A percentile compares a stretch with the other conserved stretches of the same genome.
Evolutionary conservation across 2,329 filamentous ascomycete species (phyloP).

Genomic region (Penicillium sp.): DNA sequence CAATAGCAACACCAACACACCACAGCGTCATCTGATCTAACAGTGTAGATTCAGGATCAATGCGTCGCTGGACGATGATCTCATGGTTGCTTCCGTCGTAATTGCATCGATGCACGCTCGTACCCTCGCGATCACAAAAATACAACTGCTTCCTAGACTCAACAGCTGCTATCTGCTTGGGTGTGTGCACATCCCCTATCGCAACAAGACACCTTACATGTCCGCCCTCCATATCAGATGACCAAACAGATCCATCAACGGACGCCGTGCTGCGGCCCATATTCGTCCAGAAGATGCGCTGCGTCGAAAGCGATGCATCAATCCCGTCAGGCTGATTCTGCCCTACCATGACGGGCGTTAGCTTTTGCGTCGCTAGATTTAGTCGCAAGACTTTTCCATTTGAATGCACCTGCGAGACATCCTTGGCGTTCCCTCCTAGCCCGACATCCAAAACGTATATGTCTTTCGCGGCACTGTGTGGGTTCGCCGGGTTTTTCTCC

Average conservation of each 20-base stretch:
- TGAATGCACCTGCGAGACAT: constrained; percentile 15
- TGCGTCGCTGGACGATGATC: constrained; percentile 40
- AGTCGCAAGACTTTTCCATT: constrained; percentile 20
- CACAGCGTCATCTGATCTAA: constrained; percentile 43
- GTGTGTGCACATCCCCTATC: constrained; percentile 51
- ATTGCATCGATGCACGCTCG: constrained; percentile 38
- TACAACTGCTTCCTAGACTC: constrained; percentile 34
- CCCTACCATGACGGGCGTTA: constrained; percentile 12
- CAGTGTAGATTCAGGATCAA: constrained; percentile 11
- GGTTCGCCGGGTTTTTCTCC: constrained; percentile 8
- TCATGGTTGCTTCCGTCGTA: constrained; percentile 38
- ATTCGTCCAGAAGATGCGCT: constrained; percentile 53
- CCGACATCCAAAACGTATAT: constrained; percentile 29
- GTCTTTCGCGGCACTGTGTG: constrained; percentile 9
- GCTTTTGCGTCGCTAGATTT: constrained; percentile 17
- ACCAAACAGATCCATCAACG: constrained; percentile 48
- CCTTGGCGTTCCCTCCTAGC: constrained; percentile 19
- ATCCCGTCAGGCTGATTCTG: constrained; percentile 49
- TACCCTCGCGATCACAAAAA: constrained; percentile 48
- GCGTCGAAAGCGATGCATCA: constrained; percentile 33
- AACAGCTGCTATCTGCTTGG: constrained; percentile 45
- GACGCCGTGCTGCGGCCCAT: constrained; percentile 47
- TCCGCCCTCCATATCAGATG: constrained; percentile 53
- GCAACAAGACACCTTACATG: constrained; percentile 48
- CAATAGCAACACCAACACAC: constrained; percentile 60